These are phyloP conservation scores for Lasiosphaeria ovina DNA, from an alignment of 495 filamentous ascomycete genomes.

Conservation along the genomic window DNA sequence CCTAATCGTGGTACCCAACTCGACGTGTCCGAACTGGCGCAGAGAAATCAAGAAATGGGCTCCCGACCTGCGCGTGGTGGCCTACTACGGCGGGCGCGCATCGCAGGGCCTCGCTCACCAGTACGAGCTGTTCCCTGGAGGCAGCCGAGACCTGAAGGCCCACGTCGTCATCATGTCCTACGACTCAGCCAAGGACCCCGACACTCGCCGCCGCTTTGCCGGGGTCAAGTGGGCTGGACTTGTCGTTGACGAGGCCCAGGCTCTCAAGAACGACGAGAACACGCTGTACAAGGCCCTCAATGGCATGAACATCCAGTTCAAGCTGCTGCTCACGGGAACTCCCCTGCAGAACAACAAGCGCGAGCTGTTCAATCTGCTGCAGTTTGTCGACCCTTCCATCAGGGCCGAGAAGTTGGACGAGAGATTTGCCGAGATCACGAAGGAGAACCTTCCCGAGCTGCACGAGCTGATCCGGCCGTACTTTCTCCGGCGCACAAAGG, in stretches of 20 bases:
- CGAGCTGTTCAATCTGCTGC: conserved; percentile 91
- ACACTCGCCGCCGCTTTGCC: conserved; percentile 60
- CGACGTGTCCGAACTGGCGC: conserved; percentile 95
- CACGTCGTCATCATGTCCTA: conserved; percentile 96
- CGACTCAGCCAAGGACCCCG: conserved; percentile 72
- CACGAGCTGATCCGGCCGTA: conserved; percentile 85
- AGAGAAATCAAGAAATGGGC: conserved; percentile 95
- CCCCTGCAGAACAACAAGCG: conserved; percentile 93
- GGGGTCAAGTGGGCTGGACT: conserved; percentile 79
- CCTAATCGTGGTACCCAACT: conserved; percentile 87
- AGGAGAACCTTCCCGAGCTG: conserved; percentile 74
- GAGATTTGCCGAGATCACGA: conserved; percentile 69
- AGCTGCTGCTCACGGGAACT: conserved; percentile 83
- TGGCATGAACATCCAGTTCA: conserved; percentile 70
- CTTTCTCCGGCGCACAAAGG: conserved; percentile 73
- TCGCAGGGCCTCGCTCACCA: conserved; percentile 68
- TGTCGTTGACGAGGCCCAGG: conserved; percentile 94
- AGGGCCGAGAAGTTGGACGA: conserved; percentile 71
- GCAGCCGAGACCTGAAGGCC: conserved; percentile 59
- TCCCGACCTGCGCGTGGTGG: conserved; percentile 79
- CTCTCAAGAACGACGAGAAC: conserved; percentile 89
- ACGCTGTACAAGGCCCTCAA: conserved; percentile 72
- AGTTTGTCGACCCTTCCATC: conserved; percentile 74
- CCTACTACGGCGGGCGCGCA: conserved; percentile 76
- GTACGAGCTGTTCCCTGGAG: conserved; percentile 77